Evolutionary conservation across 2,329 filamentous ascomycete species (phyloP).

Genomic region (Sporothrix dimorphospora): DNA sequence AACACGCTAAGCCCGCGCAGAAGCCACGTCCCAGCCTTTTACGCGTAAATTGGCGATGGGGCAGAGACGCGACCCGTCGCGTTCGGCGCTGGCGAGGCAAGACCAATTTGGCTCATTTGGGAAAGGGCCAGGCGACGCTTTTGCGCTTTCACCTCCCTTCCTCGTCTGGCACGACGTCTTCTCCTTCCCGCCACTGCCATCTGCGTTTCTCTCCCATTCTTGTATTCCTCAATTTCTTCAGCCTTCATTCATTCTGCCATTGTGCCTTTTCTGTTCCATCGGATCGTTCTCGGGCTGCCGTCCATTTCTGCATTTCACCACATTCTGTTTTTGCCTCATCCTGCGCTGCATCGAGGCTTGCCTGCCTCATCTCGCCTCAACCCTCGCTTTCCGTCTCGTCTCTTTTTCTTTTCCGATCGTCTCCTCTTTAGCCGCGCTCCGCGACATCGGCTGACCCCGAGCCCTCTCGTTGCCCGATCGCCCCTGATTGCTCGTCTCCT

Average conservation of each 20-base stretch:
- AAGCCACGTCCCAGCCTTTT: conserved; percentile 7
- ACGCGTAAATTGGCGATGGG: conserved; percentile 31
- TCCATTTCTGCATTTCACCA: neutral
- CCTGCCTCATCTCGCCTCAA: neutral
- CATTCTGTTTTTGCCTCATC: neutral
- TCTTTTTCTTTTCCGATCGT: neutral
- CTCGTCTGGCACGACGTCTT: conserved; percentile 10
- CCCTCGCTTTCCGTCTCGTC: neutral
- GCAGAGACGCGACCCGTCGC: conserved; percentile 28
- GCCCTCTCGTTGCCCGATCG: neutral
- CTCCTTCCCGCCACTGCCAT: neutral
- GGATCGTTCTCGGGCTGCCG: neutral
- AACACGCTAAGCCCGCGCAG: conserved; percentile 19
- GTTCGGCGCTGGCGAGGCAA: conserved; percentile 20
- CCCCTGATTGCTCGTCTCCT: neutral
- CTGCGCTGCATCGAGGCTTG: neutral
- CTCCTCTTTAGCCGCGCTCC: neutral
- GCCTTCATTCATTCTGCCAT: neutral
- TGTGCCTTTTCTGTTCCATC: neutral
- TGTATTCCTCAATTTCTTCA: conserved; percentile 4
- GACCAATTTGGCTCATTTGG: conserved; percentile 18
- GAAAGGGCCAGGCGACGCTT: conserved; percentile 8
- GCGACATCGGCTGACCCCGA: neutral
- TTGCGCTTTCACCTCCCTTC: conserved; percentile 23
- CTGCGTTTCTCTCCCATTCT: neutral